Evolutionary conservation across 169 alveolate species (phyloP).

Genomic region (Eimeria maxima): DNA sequence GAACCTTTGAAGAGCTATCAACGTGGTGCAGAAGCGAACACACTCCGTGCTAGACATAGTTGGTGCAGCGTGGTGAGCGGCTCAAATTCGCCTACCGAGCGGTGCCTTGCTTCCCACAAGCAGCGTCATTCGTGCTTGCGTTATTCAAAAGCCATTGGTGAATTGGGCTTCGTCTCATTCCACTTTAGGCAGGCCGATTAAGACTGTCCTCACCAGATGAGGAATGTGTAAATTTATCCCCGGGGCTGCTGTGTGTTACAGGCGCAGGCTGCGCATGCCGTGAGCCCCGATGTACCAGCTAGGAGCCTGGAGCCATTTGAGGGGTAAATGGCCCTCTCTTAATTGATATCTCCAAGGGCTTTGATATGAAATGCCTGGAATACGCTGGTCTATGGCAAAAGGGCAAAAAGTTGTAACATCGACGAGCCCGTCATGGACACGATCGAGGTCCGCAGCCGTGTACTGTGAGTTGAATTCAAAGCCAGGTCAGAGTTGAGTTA

Average conservation of each 20-base stretch:
- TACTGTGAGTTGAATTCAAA: background rate
- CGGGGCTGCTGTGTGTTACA: conserved; percentile 6
- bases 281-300: conserved; percentile 16
- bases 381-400: background rate
- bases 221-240: background rate
- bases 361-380: background rate
- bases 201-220: background rate
- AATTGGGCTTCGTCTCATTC: background rate
- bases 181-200: background rate
- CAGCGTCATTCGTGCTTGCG: conserved; percentile 3
- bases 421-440: conserved; percentile 28
- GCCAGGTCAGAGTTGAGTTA: background rate
- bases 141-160: background rate
- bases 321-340: background rate
- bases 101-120: background rate
- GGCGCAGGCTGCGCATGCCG: conserved; percentile 15
- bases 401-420: background rate
- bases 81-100: background rate
- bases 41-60: conserved; percentile 17
- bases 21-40: background rate
- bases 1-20: background rate
- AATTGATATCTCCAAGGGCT: background rate
- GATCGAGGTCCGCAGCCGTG: conserved; percentile 23
- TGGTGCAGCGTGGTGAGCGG: background rate
- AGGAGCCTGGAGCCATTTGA: conserved; percentile 27